These are phyloP conservation scores for Helianthus annuus DNA, from an alignment of 129 eudicot species.

Conservation along the genomic window HanXRQr2.0-SUNRISE NC_035440.2:33613755-33614254, in stretches of 20 bases:
- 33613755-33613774: not conserved
- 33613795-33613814: not conserved
- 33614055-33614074: not conserved
- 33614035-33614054: not conserved
- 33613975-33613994: constrained; percentile 25
- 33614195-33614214: constrained; percentile 19
- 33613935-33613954: constrained; percentile 25
- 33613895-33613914: constrained; percentile 32
- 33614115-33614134: not conserved
- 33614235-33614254: not conserved
- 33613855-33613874: constrained; percentile 32
- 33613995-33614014: not conserved
- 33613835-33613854: constrained; percentile 34
- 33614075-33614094: no score
- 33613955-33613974: constrained; percentile 2
- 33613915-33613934: constrained; percentile 31
- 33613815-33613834: not conserved
- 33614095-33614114: constrained; percentile 3
- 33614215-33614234: constrained; percentile 17
- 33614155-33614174: constrained; percentile 16
- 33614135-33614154: constrained; percentile 19
- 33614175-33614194: constrained; percentile 13
- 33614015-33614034: not conserved
- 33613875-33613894: constrained; percentile 40
- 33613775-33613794: not conserved